These are phyloP conservation scores for Spergularia bocconei DNA, from an alignment of 148 eudicot species.

Conservation along the genomic window DNA sequence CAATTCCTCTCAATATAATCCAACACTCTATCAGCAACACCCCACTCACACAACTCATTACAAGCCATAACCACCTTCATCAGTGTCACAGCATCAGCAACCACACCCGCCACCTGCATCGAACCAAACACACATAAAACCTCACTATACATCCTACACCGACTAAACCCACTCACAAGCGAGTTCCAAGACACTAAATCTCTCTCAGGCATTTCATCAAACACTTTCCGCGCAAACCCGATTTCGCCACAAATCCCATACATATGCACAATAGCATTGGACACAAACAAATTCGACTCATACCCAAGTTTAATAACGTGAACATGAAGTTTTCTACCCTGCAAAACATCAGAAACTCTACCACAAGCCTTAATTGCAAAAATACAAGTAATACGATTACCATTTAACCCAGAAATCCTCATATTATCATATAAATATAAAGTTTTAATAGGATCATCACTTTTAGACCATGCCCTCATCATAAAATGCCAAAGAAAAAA, in stretches of 20 bases:
- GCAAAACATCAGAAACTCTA: slow-evolving; percentile 11
- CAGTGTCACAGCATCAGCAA: slow-evolving; percentile 43
- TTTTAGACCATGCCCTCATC: slow-evolving; percentile 46
- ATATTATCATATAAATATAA: slow-evolving; percentile 38
- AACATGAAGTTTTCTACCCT: slow-evolving; percentile 33
- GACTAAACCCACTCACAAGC: slow-evolving; percentile 56
- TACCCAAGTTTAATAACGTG: slow-evolving; percentile 29
- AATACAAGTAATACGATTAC: slow-evolving; percentile 25
- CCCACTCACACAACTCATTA: slow-evolving; percentile 44
- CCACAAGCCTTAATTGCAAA: slow-evolving; percentile 36
- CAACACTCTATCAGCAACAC: slow-evolving; percentile 40
- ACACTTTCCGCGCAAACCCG: slow-evolving; percentile 23
- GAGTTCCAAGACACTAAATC: slow-evolving; percentile 42
- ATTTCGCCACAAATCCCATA: slow-evolving; percentile 31
- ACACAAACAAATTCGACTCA: slow-evolving; percentile 28
- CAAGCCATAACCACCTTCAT: slow-evolving; percentile 68
- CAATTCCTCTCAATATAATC: slow-evolving; percentile 42
- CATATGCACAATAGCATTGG: slow-evolving; percentile 33
- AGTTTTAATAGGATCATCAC: slow-evolving; percentile 46
- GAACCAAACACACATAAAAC: slow-evolving; percentile 44
- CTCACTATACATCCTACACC: slow-evolving; percentile 32
- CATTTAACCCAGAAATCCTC: slow-evolving; percentile 19
- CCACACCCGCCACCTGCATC: slow-evolving; percentile 45
- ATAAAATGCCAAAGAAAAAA: slow-evolving; percentile 49
- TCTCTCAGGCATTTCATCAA: slow-evolving; percentile 29